These are phyloP conservation scores for Aspergillus eucalypticola DNA, from an alignment of 2,329 filamentous ascomycete species.

Conservation along the genomic window DNA sequence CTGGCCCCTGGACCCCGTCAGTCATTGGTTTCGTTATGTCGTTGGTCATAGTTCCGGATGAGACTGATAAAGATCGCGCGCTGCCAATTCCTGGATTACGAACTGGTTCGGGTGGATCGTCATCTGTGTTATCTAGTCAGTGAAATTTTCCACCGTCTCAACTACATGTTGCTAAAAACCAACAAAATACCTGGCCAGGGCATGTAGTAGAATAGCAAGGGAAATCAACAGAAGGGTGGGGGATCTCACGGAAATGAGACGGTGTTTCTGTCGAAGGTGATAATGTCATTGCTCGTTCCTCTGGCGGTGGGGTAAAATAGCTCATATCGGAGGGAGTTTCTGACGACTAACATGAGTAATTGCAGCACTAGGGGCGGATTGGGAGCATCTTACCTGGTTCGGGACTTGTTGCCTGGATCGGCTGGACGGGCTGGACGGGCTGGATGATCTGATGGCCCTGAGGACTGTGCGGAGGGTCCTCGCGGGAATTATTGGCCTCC, in stretches of 20 bases:
- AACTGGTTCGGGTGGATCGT: conserved; percentile 27
- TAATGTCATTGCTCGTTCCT: conserved; percentile 31
- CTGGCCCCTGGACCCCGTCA: conserved; percentile 1
- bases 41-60: conserved; percentile 14
- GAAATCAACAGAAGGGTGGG: conserved; percentile 14
- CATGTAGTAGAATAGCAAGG: background rate
- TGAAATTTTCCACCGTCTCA: background rate
- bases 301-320: conserved; percentile 39
- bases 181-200: background rate
- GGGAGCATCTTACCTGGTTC: conserved; percentile 32
- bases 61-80: conserved; percentile 21
- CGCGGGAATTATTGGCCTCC: conserved; percentile 22
- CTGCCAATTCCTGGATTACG: conserved; percentile 32
- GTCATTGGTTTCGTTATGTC: conserved; percentile 11
- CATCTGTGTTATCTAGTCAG: conserved; percentile 21
- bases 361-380: background rate
- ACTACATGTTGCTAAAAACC: background rate
- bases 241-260: conserved; percentile 27
- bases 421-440: conserved; percentile 6
- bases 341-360: conserved; percentile 15
- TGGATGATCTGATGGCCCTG: background rate
- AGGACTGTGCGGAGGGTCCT: background rate
- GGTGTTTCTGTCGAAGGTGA: conserved; percentile 32
- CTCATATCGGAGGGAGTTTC: conserved; percentile 42
- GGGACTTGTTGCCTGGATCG: conserved; percentile 27